Conservation (phyloP, 306 rosid genomes). For the Gynostemma pentaphyllum region DNA sequence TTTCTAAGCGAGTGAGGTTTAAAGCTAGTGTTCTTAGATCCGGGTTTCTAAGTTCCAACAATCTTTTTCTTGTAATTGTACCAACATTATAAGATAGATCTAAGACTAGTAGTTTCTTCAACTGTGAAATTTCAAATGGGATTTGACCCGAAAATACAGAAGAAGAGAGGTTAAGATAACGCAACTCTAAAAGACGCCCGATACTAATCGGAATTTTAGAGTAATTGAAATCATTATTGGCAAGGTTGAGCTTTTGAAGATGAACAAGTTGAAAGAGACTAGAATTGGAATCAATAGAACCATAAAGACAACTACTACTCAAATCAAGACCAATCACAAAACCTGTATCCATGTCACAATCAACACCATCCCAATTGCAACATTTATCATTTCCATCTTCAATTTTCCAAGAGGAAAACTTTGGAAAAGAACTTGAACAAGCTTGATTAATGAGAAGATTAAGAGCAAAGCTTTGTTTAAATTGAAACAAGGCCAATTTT, state of each 20-base stretch:
- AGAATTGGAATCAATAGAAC: no score
- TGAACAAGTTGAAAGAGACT: background rate
- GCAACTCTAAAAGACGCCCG: background rate
- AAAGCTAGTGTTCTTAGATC: background rate
- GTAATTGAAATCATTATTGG: background rate
- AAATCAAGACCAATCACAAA: slow-evolving; percentile 1
- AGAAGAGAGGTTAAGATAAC: background rate
- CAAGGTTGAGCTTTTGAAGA: background rate
- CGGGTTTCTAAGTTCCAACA: no score
- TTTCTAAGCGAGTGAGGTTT: background rate
- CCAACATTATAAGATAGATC: no score
- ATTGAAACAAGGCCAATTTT: slow-evolving; percentile 12
- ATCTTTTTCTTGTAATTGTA: no score
- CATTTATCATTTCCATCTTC: background rate
- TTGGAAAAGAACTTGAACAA: background rate
- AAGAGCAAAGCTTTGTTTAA: no score
- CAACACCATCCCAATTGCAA: slow-evolving; percentile 8
- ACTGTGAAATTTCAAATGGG: no score
- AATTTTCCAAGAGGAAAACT: no score
- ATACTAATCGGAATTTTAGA: background rate
- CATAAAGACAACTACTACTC: background rate
- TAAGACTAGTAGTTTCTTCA: no score
- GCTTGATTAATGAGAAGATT: no score
- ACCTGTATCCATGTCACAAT: background rate
- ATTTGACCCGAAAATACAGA: no score